Evolutionary conservation across 768 basidiomycete genomes (phyloP).

Genomic region (Panaeolus papilionaceus): DNA sequence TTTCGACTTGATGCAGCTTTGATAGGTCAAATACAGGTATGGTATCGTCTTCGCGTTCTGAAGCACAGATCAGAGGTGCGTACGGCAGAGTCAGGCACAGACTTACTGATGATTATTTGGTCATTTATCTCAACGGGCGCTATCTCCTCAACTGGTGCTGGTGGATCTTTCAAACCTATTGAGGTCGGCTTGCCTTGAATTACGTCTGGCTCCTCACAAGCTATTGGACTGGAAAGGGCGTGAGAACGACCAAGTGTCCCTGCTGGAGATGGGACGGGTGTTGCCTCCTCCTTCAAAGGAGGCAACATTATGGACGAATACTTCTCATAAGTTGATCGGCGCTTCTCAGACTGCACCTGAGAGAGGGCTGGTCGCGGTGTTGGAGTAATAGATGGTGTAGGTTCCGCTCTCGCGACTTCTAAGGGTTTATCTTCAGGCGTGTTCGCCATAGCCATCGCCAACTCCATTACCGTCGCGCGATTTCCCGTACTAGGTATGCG

Average conservation of each 20-base stretch:
- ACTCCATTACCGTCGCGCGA: conserved; percentile 79
- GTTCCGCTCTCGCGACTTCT: neutral
- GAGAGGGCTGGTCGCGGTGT: conserved; percentile 30
- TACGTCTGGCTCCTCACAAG: neutral
- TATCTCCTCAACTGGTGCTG: neutral
- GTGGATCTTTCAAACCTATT: neutral
- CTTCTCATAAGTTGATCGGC: conserved; percentile 71
- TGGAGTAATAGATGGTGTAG: conserved; percentile 25
- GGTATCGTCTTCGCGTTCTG: conserved; percentile 48
- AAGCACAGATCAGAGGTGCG: conserved; percentile 14
- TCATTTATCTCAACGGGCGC: neutral
- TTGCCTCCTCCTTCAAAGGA: conserved; percentile 70
- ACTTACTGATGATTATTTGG: neutral
- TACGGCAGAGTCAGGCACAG: neutral
- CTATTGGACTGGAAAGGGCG: neutral
- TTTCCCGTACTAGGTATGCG: conserved; percentile 75
- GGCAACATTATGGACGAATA: conserved; percentile 70
- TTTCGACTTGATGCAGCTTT: conserved; percentile 42
- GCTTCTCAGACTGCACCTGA: conserved; percentile 53
- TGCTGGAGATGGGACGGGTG: conserved; percentile 60
- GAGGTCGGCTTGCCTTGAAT: neutral
- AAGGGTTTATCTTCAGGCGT: conserved; percentile 16
- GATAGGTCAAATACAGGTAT: conserved; percentile 57
- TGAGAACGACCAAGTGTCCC: conserved; percentile 52
- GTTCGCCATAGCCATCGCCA: conserved; percentile 66